Evolutionary conservation across 2,329 filamentous ascomycete genomes (phyloP).

Genomic region (Fusarium sp.): DNA sequence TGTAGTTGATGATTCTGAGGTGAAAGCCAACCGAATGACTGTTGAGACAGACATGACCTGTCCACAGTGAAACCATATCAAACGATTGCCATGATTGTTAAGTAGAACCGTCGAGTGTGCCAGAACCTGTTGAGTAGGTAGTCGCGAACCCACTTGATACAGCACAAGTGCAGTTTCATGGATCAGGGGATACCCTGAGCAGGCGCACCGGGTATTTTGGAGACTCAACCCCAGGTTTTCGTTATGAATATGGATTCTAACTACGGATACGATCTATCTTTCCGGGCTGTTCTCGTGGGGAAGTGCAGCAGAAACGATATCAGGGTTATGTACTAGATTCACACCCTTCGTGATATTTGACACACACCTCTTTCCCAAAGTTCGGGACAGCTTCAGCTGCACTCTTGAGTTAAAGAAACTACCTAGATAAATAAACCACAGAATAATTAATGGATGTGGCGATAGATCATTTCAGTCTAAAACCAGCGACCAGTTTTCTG

Average conservation of each 20-base stretch:
- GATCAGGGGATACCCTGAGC: conserved; percentile 3
- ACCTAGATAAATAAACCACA: neutral
- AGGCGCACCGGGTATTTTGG: neutral
- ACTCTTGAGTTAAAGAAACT: neutral
- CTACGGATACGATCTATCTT: conserved; percentile 21
- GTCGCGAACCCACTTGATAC: conserved; percentile 12
- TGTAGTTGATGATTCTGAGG: neutral
- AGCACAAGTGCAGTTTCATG: neutral
- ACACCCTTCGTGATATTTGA: neutral
- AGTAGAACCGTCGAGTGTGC: neutral
- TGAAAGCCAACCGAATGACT: neutral
- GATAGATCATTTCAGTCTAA: neutral
- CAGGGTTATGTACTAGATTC: neutral
- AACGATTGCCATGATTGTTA: neutral
- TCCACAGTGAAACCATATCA: neutral
- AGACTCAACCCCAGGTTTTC: conserved; percentile 21
- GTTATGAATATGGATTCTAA: conserved; percentile 16
- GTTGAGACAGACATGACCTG: neutral
- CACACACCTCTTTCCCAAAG: neutral
- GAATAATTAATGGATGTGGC: neutral
- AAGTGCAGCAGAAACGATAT: conserved; percentile 23
- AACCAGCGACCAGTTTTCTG: neutral
- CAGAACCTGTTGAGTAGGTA: conserved; percentile 14
- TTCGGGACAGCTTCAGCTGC: neutral
- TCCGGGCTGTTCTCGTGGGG: conserved; percentile 36